These are phyloP conservation scores for Astrocystis sublimbata DNA, from an alignment of 495 filamentous ascomycete species.

Conservation along the genomic window DNA sequence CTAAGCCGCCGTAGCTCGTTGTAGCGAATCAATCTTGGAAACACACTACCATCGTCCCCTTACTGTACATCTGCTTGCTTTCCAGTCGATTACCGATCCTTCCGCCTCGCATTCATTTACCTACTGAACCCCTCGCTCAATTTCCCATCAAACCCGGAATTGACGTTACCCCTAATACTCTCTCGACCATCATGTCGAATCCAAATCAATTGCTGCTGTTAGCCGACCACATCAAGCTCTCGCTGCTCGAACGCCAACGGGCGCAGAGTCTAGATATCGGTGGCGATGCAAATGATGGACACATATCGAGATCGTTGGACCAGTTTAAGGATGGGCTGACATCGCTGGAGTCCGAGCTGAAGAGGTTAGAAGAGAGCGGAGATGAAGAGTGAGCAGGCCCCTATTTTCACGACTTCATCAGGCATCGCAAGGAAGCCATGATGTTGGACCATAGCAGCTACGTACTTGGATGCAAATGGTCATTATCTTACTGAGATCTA, in stretches of 20 bases:
- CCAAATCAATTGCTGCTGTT: conserved; percentile 70
- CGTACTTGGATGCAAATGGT: not conserved
- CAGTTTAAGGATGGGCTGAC: conserved; percentile 83
- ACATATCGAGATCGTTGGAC: conserved; percentile 86
- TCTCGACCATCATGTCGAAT: conserved; percentile 47
- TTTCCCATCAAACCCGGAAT: no score
- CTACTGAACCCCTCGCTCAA: conserved; percentile 3
- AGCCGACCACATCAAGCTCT: conserved; percentile 77
- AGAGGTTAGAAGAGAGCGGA: conserved; percentile 59
- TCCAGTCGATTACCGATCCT: conserved; percentile 9
- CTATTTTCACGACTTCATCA: conserved; percentile 1
- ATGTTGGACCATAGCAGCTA: not conserved
- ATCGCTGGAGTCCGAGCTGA: conserved; percentile 66
- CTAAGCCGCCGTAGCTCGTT: not conserved
- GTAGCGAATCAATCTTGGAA: no score
- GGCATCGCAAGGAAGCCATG: conserved; percentile 1
- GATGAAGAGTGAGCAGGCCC: conserved; percentile 53
- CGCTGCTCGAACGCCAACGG: conserved; percentile 83
- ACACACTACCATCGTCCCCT: conserved; percentile 10
- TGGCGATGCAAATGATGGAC: conserved; percentile 81
- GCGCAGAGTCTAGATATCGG: conserved; percentile 79
- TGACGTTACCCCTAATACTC: no score
- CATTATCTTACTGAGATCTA: conserved; percentile 27
- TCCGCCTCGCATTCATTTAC: conserved; percentile 3
- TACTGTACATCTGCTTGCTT: not conserved